Evolutionary conservation across 2,329 filamentous ascomycete species (phyloP), one percentile per base, ranked within the genome.

Genomic region (Curvularia hawaiiensis): DNA sequence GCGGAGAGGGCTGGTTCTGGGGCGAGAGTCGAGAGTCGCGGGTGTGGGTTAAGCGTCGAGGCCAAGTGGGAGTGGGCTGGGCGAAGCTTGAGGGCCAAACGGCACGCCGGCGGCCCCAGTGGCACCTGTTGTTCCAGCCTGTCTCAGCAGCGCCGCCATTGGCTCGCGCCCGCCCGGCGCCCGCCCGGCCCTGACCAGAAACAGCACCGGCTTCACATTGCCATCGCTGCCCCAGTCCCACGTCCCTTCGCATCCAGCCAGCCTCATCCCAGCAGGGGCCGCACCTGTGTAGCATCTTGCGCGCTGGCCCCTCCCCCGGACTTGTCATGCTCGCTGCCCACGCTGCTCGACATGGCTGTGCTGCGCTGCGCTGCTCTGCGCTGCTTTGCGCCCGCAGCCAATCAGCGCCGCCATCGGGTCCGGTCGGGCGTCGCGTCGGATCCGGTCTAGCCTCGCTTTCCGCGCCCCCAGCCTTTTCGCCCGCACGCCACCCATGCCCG

Each of bases 21-120:
- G 35, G 35, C 6, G 35, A 18, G 35, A 26, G 48, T 58, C 48
- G 44, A 50, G 47, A 35, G 54, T 54, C 31, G 47, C 57, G 46
- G 56, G 52, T 50, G 59, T 54, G 50, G 61, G 62, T 56, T 64
- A 62, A 60, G 62, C 64, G 62, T 63, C 63, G 60, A 65, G 64
- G 63, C 60, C 26, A 28, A 28, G 26, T 68, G 67, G 67, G 65
- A 65, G 62, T 64, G 62, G 66, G 48, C 47, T 62, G 60, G 57
- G 56, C 52, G 62, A 55, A 52, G 56, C 56, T 58, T 50, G 57
- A 52, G 54, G 57, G 48, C 14, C 22, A 49, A 8, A 35, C 14
- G 14, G 14, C 33, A 50, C 35, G 45, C 55, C 54, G 56, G 54
- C 56, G 55, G 52, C 54, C 38, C 48, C 5, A 56, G 56, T 60